Evolutionary conservation across 768 basidiomycete genomes (phyloP).

Genomic region (Sarcodon aspratus): DNA sequence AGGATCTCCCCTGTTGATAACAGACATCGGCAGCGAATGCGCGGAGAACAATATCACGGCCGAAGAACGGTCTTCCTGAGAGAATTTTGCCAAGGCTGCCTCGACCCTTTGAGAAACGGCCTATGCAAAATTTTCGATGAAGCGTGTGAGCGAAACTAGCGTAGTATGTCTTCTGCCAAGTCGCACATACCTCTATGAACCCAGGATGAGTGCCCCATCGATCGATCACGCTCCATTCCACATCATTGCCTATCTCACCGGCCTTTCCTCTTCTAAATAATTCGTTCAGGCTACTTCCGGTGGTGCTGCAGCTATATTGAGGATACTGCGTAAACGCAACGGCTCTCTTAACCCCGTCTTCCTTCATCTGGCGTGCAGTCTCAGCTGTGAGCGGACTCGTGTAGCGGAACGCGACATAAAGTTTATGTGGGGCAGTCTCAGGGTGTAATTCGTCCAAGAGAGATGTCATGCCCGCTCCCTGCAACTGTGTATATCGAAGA

Average conservation of each 20-base stretch:
- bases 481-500: conserved; percentile 74
- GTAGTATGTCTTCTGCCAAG: not conserved
- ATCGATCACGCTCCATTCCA: conserved; percentile 97
- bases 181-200: conserved; percentile 70
- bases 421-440: conserved; percentile 86
- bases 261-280: conserved; percentile 56
- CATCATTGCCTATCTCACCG: conserved; percentile 46
- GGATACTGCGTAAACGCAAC: conserved; percentile 98
- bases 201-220: conserved; percentile 95
- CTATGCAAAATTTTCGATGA: conserved; percentile 25
- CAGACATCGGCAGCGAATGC: conserved; percentile 95
- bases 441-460: conserved; percentile 94
- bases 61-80: conserved; percentile 55
- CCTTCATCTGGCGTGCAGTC: conserved; percentile 73
- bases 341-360: conserved; percentile 85
- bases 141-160: conserved; percentile 2
- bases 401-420: conserved; percentile 94
- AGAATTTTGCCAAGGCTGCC: conserved; percentile 69
- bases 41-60: conserved; percentile 91
- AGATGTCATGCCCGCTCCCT: conserved; percentile 83
- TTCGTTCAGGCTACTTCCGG: conserved; percentile 95
- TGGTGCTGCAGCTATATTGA: conserved; percentile 97
- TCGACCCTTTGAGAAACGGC: conserved; percentile 87
- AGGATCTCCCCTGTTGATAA: conserved; percentile 97
- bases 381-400: conserved; percentile 81